Base-by-base conservation (phyloP, 768 basidiomycete species). In the Paxillus involutus region DNA sequence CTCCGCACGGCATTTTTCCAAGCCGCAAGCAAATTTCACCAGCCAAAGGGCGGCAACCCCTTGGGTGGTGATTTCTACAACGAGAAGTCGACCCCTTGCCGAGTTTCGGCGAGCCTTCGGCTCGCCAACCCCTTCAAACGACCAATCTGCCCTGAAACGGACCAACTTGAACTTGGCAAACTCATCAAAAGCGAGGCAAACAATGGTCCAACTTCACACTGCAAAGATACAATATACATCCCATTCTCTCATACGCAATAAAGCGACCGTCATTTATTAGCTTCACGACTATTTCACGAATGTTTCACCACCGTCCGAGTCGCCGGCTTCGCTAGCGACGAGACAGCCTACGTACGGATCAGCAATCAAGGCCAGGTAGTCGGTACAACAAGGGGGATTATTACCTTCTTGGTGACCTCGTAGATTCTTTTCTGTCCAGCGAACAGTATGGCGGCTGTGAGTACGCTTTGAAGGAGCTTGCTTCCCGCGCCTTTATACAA, bases 381-480 rank as follows among this genome's bases (percentile, higher is more conserved):
- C 47, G 9, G 6, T 26, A 26, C n/a, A 5, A 13, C 11, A 11
- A 19, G n/a, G 19, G n/a, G 19, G 3, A 30, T 13, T 45, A 30
- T 51, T 40, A 77, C 77, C 73, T 73, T 66, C 63, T 84, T 89
- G 12, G 82, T 84, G n/a, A 86, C 56, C 60, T 90, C 86, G 53
- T 85, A 91, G 51, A 91, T 83, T 58, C 93, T 80, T 63, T 86
- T 81, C 71, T 98, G 96, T 7, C 89, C 84, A 13, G 87, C 89
- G 66, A 98, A 98, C 59, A 98, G 78, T 61, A 98, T 92, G 6
- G 94, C 93, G 14, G 94, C 94, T 8, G 94, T 96, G 47, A 98
- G 77, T 1, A 97, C 91, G 59, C 89, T 93, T 71, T 98, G 96
- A 5, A 90, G 53, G 19, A 99, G 83, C 74, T 99, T 99, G 63